Conservation (phyloP, 1,284 basidiomycete genomes). For the Termitomyces sp. region DNA sequence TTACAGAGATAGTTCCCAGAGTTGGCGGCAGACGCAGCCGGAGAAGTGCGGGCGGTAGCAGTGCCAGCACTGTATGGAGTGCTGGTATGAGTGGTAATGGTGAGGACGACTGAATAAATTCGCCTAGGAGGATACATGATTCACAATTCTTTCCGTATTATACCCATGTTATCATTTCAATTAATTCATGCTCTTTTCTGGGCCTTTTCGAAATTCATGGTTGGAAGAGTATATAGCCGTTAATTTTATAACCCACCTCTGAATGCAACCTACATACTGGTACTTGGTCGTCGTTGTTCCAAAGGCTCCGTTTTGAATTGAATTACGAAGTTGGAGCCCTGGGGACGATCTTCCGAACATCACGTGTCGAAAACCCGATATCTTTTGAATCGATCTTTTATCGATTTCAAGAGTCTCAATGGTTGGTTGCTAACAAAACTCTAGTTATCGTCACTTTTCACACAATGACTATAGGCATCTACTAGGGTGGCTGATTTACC, state of each 20-base stretch:
- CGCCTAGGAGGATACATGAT: background rate
- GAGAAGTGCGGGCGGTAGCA: slow-evolving; percentile 52
- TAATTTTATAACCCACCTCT: background rate
- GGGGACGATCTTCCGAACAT: background rate
- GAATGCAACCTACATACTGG: too few relatives aligned
- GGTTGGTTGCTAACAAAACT: background rate
- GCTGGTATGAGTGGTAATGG: slow-evolving; percentile 67
- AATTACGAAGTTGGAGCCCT: too few relatives aligned
- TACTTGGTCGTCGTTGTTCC: too few relatives aligned
- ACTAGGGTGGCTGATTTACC: slow-evolving; percentile 24
- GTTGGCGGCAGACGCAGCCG: slow-evolving; percentile 49
- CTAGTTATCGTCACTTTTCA: background rate
- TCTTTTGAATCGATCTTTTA: background rate
- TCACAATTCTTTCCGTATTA: background rate
- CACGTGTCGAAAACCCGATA: background rate
- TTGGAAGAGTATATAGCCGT: background rate
- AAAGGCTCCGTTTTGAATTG: background rate
- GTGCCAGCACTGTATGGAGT: slow-evolving; percentile 78
- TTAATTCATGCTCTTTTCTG: background rate
- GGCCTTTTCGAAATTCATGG: background rate
- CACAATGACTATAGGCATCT: background rate
- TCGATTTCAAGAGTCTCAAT: background rate
- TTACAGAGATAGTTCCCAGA: slow-evolving; percentile 65
- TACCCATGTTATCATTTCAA: background rate
- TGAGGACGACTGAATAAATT: slow-evolving; percentile 33